Percentiles rank a stretch among this genome's conserved stretches.
phyloP scores from a whole-genome alignment of 148 eudicot genomes.

The Polygonum maritimum region DNA sequence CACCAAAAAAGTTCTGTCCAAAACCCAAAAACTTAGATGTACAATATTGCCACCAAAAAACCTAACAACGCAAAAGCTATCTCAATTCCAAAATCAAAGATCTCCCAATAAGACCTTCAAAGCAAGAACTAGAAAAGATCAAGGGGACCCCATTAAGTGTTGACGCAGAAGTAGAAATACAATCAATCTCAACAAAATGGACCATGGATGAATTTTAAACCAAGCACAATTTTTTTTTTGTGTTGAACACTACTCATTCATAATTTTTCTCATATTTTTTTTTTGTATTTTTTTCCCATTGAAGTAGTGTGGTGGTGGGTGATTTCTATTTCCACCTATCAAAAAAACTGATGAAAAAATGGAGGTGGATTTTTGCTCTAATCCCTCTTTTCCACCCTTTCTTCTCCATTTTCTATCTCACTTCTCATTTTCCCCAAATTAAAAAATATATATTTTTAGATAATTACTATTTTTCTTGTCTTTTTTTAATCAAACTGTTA shows the following conservation, averaged over 20 bases:
- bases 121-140: conserved; percentile 10
- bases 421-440: neutral
- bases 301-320: neutral
- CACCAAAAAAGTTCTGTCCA: neutral
- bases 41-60: neutral
- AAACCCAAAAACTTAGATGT: neutral
- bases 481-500: neutral
- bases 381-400: conserved; percentile 4
- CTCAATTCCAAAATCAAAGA: conserved; percentile 13
- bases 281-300: neutral
- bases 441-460: neutral
- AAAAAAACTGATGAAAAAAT: neutral
- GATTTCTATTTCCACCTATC: neutral
- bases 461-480: conserved; percentile 6
- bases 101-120: conserved; percentile 12
- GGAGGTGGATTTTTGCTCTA: conserved; percentile 24
- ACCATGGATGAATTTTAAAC: neutral
- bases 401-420: conserved; percentile 14
- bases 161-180: conserved; percentile 11
- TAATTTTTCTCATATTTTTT: neutral
- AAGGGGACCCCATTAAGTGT: conserved; percentile 10
- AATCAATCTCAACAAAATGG: conserved; percentile 5
- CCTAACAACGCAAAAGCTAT: conserved; percentile 13
- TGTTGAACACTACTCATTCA: neutral
- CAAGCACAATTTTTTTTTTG: neutral